phyloP scores from a whole-genome alignment of 768 basidiomycete species.

The Daedalea quercina region DNA sequence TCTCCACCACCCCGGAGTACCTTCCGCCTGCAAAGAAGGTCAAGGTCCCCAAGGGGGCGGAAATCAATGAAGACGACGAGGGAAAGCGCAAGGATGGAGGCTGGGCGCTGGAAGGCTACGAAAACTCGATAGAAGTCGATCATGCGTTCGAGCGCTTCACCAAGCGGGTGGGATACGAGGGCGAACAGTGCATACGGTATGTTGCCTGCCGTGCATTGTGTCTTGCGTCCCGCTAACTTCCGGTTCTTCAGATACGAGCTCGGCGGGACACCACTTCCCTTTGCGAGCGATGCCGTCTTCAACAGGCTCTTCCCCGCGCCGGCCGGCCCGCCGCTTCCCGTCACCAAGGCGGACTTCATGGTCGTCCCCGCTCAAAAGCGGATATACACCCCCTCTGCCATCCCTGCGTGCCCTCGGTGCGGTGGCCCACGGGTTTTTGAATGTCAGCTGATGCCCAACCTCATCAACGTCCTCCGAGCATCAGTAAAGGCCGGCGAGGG shows the following conservation, averaged over 20 bases:
- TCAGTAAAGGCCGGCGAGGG: conserved; percentile 17
- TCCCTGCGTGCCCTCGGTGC: conserved; percentile 68
- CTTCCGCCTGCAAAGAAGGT: conserved; percentile 49
- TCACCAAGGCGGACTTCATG: conserved; percentile 57
- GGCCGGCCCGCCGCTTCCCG: conserved; percentile 31
- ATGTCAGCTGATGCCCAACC: conserved; percentile 90
- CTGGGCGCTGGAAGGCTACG: conserved; percentile 73
- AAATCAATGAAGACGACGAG: conserved; percentile 36
- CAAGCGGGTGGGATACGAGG: conserved; percentile 60
- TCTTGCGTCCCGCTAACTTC: background rate
- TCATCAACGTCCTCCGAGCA: conserved; percentile 69
- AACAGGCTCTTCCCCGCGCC: conserved; percentile 66
- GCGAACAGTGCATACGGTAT: conserved; percentile 84
- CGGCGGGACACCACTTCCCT: conserved; percentile 79
- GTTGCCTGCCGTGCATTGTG: conserved; percentile 19
- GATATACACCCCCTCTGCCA: conserved; percentile 44
- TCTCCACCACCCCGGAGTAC: conserved; percentile 72
- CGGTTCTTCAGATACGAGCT: conserved; percentile 67
- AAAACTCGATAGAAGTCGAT: conserved; percentile 75
- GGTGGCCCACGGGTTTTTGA: conserved; percentile 71
- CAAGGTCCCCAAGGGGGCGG: conserved; percentile 33
- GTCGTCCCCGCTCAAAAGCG: conserved; percentile 41
- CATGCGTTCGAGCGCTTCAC: conserved; percentile 83
- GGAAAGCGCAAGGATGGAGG: conserved; percentile 38
- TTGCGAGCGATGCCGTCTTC: conserved; percentile 71